Evolutionary conservation across 768 basidiomycete genomes (phyloP), one percentile per base, ranked within the genome.

Genomic region (Russula brevipes): DNA sequence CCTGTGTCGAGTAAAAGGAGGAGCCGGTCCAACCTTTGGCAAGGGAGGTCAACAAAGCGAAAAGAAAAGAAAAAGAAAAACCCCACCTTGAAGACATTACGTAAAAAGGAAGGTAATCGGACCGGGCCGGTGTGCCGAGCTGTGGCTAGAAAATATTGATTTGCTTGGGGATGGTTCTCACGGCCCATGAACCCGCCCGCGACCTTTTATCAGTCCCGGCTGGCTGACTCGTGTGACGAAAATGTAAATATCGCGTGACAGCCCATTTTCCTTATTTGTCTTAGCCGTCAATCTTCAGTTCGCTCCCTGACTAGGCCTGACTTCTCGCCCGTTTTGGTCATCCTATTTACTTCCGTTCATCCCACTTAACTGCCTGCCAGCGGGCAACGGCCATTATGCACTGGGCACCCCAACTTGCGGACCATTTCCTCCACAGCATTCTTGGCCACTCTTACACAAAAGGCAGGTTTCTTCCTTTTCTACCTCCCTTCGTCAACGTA

Each of bases 1-100:
- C 97, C 97, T 42, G 94, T 94, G 74, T 98, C 95, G 66, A 99
- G 85, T 50, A 99, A 83, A 70, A 92, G 83, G 73, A 99, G 87
- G 78, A 99, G 89, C 75, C 97, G 88, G 82, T 98, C 97, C 79
- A 98, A 86, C 80, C 95, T 96, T 45, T 12, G 16, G 47, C 41
- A 45, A 11, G 19, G 1, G 16, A 50, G 14, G 45, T 70, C 44
- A 45, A 14, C 49, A 41, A n/a, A 53, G 11, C 16, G 14, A 36
- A 8, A 19, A 64, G 71, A 44, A 42, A 65, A 31, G 65, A 59
- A 65, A 69, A 51, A 41, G 54, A 56, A 36, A 63, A 54, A n/a
- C 47, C 72, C 68, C 68, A 87, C 88, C 88, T 86, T 69, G 88
- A 90, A 75, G 87, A 87, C 88, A 90, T 90, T 70, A 80, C 82